phyloP scores from a whole-genome alignment of 2,329 filamentous ascomycete genomes.

The Sporothrix euskadiensis region DNA sequence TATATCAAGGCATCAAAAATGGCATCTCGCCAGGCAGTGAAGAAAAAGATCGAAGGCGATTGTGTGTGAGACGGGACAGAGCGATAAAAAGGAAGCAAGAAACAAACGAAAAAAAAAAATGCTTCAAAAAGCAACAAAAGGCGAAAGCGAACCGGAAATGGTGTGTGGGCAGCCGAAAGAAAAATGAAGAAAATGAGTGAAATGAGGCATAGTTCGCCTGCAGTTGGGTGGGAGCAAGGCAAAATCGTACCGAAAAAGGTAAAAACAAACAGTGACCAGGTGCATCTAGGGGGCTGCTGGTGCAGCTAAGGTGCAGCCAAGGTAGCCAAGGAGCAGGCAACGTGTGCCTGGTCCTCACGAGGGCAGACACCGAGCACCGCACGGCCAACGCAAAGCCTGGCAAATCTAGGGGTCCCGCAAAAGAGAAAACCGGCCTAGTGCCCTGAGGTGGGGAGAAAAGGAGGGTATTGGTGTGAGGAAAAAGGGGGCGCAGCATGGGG shows the following conservation, averaged over 20 bases:
- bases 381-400: conserved; percentile 15
- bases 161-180: not conserved
- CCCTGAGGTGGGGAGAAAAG: not conserved
- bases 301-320: conserved; percentile 11
- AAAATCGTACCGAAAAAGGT: not conserved
- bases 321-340: not conserved
- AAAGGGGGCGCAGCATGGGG: conserved; percentile 25
- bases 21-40: not conserved
- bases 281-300: not conserved
- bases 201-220: not conserved
- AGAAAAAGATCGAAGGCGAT: not conserved
- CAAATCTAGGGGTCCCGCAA: conserved; percentile 8
- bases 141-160: not conserved
- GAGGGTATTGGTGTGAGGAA: conserved; percentile 11
- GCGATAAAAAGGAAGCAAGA: conserved; percentile 8
- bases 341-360: not conserved
- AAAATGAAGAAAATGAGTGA: not conserved
- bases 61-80: too few relatives aligned
- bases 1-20: not conserved
- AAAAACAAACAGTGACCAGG: conserved; percentile 19
- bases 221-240: conserved; percentile 11
- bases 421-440: conserved; percentile 8
- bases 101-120: not conserved
- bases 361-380: conserved; percentile 8
- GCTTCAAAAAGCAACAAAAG: not conserved